phyloP scores from a whole-genome alignment of 106 monocot species.

The Amphibolis antarctica region DNA sequence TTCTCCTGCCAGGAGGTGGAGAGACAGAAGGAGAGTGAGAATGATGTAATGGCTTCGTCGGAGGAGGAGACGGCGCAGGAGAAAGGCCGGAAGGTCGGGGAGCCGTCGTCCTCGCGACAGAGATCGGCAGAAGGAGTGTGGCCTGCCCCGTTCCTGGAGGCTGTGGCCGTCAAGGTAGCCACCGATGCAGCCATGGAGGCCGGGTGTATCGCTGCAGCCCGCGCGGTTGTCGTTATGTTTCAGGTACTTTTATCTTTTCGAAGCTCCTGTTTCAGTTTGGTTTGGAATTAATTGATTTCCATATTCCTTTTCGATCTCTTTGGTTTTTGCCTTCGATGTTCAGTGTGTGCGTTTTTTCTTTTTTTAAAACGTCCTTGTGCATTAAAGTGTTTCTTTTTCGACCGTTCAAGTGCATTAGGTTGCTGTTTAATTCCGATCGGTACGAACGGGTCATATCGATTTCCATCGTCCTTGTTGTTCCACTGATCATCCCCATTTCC shows the following conservation, averaged over 20 bases:
- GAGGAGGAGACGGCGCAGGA: not conserved
- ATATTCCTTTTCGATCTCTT: not conserved
- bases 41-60: not conserved
- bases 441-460: too few species aligned
- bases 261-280: not conserved
- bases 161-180: conserved; percentile 36
- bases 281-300: not conserved
- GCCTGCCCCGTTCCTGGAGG: conserved; percentile 68
- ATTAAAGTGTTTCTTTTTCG: too few species aligned
- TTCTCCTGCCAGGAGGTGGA: not conserved
- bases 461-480: too few species aligned
- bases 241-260: conserved; percentile 31
- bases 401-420: too few species aligned
- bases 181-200: conserved; percentile 19
- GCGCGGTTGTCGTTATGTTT: conserved; percentile 44
- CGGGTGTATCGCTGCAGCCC: conserved; percentile 47
- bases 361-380: too few species aligned
- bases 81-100: not conserved
- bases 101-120: conserved; percentile 30
- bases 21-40: not conserved
- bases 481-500: too few species aligned
- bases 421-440: too few species aligned
- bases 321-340: not conserved
- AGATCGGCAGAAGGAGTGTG: conserved; percentile 37
- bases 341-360: too few species aligned